phyloP scores from a whole-genome alignment of 83 land plant species.

The Picea engelmannii region DNA sequence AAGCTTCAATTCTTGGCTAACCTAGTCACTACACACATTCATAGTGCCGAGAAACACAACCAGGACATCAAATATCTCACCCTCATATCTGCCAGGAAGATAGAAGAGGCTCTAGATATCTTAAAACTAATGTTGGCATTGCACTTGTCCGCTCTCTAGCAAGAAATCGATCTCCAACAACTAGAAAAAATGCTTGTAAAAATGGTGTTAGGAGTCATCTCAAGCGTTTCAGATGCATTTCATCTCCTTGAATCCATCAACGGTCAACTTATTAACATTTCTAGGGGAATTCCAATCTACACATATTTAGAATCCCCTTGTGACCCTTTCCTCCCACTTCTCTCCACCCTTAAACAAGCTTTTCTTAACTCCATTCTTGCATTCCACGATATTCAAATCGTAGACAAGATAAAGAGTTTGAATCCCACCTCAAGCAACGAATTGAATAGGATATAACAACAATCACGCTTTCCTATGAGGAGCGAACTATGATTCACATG shows the following conservation, averaged over 20 bases:
- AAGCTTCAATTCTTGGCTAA: slow-evolving; percentile 67
- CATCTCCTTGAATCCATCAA: too few relatives aligned
- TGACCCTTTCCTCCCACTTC: neutral
- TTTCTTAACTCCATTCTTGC: neutral
- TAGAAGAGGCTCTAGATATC: slow-evolving; percentile 26
- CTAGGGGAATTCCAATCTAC: neutral
- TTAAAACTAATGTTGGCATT: slow-evolving; percentile 66
- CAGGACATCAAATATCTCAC: slow-evolving; percentile 82
- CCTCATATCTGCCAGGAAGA: slow-evolving; percentile 69
- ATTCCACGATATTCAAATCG: neutral
- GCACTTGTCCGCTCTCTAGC: slow-evolving; percentile 62
- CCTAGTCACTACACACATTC: slow-evolving; percentile 70
- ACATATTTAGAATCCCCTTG: slow-evolving; percentile 2
- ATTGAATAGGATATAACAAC: neutral
- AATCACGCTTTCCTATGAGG: neutral
- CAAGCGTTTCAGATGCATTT: too few relatives aligned
- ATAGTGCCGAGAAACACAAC: slow-evolving; percentile 72
- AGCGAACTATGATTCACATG: neutral
- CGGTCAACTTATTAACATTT: too few relatives aligned
- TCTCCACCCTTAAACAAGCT: neutral
- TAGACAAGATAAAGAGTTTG: neutral
- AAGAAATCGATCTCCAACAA: slow-evolving; percentile 66
- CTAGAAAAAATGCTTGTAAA: slow-evolving; percentile 36
- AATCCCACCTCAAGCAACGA: neutral
- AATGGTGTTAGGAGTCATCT: too few relatives aligned